These are phyloP conservation scores for Paracorniculantispora psalliotae DNA, from an alignment of 2,329 filamentous ascomycete genomes.

Conservation along the genomic window DNA sequence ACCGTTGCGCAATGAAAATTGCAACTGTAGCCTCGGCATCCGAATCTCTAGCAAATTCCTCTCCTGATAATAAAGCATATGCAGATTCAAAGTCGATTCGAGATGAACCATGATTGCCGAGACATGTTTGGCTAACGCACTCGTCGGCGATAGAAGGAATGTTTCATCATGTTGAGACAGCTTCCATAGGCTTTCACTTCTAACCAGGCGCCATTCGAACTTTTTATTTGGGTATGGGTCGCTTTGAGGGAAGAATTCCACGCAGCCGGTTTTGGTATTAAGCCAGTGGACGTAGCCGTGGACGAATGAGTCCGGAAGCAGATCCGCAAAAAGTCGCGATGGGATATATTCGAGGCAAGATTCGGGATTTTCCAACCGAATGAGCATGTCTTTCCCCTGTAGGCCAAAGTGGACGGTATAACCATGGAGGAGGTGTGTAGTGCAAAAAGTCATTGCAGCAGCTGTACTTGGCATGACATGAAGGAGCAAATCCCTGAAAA, in stretches of 20 bases:
- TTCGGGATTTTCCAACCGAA: constrained; percentile 23
- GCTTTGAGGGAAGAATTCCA: constrained; percentile 22
- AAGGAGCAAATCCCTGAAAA: constrained; percentile 40
- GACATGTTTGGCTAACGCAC: neutral
- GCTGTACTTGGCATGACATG: constrained; percentile 38
- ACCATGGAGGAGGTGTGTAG: constrained; percentile 25
- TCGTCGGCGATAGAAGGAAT: neutral
- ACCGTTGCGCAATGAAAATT: constrained; percentile 35
- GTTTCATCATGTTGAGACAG: neutral
- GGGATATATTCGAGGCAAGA: constrained; percentile 28
- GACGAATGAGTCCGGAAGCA: constrained; percentile 34
- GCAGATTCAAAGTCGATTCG: neutral
- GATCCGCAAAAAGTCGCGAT: constrained; percentile 19
- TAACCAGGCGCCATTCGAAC: neutral
- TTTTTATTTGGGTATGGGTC: neutral
- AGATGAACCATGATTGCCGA: neutral
- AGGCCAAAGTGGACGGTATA: constrained; percentile 33
- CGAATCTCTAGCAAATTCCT: constrained; percentile 31
- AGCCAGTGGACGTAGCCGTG: constrained; percentile 43
- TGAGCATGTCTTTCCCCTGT: constrained; percentile 24
- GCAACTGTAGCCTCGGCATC: constrained; percentile 43
- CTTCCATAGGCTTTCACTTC: neutral
- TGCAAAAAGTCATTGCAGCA: constrained; percentile 37
- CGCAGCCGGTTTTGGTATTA: constrained; percentile 19
- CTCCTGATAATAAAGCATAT: neutral